These are phyloP conservation scores for Drechslerella stenobrocha DNA, from an alignment of 2,329 filamentous ascomycete species.

Conservation along the genomic window DNA sequence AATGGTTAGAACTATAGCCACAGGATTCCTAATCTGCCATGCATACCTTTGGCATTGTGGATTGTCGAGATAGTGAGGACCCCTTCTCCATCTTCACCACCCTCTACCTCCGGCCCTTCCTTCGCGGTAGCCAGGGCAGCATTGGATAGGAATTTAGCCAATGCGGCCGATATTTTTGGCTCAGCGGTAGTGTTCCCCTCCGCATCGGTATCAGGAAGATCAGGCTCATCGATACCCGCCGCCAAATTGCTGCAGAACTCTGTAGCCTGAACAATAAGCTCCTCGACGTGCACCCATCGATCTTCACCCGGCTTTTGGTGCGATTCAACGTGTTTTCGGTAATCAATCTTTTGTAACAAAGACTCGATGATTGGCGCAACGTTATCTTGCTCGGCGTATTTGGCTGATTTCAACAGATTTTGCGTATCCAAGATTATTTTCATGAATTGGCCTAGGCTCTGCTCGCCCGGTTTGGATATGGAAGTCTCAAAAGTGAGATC, in stretches of 20 bases:
- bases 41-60: slow-evolving; percentile 77
- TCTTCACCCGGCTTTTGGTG: slow-evolving; percentile 79
- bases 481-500: slow-evolving; percentile 61
- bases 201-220: slow-evolving; percentile 56
- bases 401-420: slow-evolving; percentile 61
- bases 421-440: slow-evolving; percentile 64
- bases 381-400: slow-evolving; percentile 53
- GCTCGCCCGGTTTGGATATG: slow-evolving; percentile 62
- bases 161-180: slow-evolving; percentile 51
- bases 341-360: slow-evolving; percentile 68
- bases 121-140: slow-evolving; percentile 79
- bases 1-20: slow-evolving; percentile 5
- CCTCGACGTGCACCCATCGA: slow-evolving; percentile 81
- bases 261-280: slow-evolving; percentile 76
- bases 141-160: slow-evolving; percentile 86
- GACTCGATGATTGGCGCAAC: slow-evolving; percentile 56
- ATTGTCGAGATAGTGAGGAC: slow-evolving; percentile 92
- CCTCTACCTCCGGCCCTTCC: slow-evolving; percentile 64
- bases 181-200: slow-evolving; percentile 24
- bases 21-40: background rate
- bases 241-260: slow-evolving; percentile 65
- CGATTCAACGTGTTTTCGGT: slow-evolving; percentile 74
- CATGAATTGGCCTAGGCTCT: slow-evolving; percentile 64
- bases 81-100: slow-evolving; percentile 59
- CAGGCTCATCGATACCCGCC: slow-evolving; percentile 57